Conservation (phyloP, 768 basidiomycete species). For the Leccinum variicolor region DNA sequence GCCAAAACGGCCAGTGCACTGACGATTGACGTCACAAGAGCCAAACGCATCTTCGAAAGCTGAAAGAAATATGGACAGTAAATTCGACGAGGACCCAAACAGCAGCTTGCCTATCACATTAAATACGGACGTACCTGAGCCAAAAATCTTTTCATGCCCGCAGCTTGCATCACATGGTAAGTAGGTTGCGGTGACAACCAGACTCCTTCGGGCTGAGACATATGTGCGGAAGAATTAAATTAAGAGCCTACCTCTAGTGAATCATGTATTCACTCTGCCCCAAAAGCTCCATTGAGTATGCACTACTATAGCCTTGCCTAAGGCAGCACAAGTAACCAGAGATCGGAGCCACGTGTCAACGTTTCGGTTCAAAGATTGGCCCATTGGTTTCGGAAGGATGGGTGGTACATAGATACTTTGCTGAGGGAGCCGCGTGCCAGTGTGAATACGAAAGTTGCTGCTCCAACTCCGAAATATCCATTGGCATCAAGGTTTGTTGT, state of each 20-base stretch:
- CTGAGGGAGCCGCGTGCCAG: no score
- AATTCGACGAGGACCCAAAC: neutral
- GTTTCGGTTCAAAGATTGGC: neutral
- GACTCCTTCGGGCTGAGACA: neutral
- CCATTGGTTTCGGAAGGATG: neutral
- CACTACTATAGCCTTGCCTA: no score
- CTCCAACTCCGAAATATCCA: no score
- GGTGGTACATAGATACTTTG: no score
- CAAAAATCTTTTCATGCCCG: neutral
- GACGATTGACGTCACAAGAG: neutral
- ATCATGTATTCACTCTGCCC: neutral
- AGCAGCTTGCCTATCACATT: neutral
- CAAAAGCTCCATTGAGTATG: neutral
- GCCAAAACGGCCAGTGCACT: neutral
- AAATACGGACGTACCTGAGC: neutral
- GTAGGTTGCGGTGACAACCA: neutral
- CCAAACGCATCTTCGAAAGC: neutral
- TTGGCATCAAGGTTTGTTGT: no score
- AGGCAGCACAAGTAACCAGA: neutral
- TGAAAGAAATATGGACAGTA: neutral
- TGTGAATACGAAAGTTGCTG: no score
- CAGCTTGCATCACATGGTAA: neutral
- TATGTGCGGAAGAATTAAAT: neutral
- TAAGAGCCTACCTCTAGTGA: neutral
- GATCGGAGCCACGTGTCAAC: neutral